Evolutionary conservation across 768 basidiomycete species (phyloP).

Genomic region (Calocera cornea): DNA sequence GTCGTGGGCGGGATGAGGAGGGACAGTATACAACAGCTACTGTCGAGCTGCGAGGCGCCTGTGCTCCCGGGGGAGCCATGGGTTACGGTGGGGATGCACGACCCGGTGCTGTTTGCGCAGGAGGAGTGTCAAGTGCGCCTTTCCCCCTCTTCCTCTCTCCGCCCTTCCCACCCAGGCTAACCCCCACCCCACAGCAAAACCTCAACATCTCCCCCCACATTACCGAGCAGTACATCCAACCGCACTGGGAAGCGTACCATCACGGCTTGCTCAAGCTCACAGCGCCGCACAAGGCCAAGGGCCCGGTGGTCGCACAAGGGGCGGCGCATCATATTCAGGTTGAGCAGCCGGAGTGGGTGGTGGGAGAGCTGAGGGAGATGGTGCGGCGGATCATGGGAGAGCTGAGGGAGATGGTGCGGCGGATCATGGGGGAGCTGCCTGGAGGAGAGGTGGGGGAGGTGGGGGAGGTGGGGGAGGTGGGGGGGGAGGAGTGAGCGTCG

Average conservation of each 20-base stretch:
- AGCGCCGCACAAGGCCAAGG: neutral
- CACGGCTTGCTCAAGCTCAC: neutral
- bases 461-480: neutral
- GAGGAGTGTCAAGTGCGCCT: neutral
- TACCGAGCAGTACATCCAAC: neutral
- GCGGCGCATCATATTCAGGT: neutral
- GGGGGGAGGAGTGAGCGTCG: neutral
- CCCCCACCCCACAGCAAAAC: neutral
- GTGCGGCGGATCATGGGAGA: neutral
- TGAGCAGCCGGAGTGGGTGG: neutral
- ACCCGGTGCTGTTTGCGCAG: neutral
- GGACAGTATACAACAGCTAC: neutral
- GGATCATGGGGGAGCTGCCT: neutral
- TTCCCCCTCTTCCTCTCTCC: neutral
- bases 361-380: neutral
- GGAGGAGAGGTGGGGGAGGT: neutral
- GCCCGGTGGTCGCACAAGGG: neutral
- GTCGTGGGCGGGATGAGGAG: neutral
- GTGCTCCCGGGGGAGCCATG: neutral
- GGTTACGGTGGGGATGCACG: constrained; percentile 2
- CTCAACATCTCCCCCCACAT: neutral
- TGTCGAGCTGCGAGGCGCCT: neutral
- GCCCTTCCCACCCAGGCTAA: neutral
- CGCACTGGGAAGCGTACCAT: neutral
- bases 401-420: neutral